Evolutionary conservation across 805 yeast genomes (phyloP), one percentile per base, ranked within the genome.

Genomic region (Komagataella ulmi): DNA sequence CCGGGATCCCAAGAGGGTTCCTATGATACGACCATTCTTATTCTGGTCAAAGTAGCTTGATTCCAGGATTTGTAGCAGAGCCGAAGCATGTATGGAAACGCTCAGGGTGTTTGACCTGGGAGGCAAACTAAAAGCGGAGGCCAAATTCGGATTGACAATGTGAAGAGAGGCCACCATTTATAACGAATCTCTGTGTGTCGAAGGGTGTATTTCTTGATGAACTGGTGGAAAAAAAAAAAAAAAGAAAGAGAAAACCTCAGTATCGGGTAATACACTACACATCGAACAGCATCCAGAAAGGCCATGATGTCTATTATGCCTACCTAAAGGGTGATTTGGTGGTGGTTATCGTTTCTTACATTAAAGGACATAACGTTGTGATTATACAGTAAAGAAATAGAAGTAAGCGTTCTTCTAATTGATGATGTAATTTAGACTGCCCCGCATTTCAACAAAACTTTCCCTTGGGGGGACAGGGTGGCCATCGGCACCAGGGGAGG

Each of bases 1-100:
- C 65, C 95, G 77, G 49, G 76, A 68, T 40, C 96, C 96, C 48
- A 88, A 71, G 54, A 88, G 74, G 12, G 95, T 85, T 55, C 96
- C 96, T 58, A 88, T 81, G 54, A 84, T 79, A 65, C 93, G 76
- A 56, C 72, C 69, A 56, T 76, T 77, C 45, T 57, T 61, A n/a
- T 55, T 54, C 24, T 60, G 62, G 49, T 79, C 67, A 67, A 85
- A 75, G 53, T 79, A 70, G 23, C 82, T 71, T 55, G 86, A 81
- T 63, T 88, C 93, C 55, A 88, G 73, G 53, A 88, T 76, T 65
- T 83, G 85, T 68, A 88, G 77, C 50, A 85, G 71, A 4, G 93
- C 91, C 50, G 87, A 73, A 3, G 88, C 75, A 62, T 81, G 82
- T 54, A 85, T 75, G 51, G 69, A 70, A 53, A 83, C 81, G 50